These are phyloP conservation scores for Colletotrichum sp. DNA, from an alignment of 2,329 filamentous ascomycete species.

Conservation along the genomic window DNA sequence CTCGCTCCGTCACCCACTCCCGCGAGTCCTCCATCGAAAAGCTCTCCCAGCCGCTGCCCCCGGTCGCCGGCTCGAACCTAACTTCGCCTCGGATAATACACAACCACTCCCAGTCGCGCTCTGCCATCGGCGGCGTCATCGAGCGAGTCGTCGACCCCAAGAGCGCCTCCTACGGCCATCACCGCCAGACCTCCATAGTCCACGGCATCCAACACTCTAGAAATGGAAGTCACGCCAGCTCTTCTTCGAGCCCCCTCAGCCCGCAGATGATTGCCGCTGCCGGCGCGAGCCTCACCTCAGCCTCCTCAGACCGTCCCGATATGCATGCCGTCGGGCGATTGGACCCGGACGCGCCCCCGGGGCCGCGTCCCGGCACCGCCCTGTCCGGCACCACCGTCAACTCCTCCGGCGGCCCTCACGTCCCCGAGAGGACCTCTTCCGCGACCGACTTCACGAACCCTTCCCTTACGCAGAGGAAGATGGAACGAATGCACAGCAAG, in stretches of 20 bases:
- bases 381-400: slow-evolving; percentile 49
- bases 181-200: slow-evolving; percentile 95
- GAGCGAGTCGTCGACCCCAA: slow-evolving; percentile 64
- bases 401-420: slow-evolving; percentile 27
- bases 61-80: slow-evolving; percentile 27
- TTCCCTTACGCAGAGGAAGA: slow-evolving; percentile 54
- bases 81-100: slow-evolving; percentile 39
- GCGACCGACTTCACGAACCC: slow-evolving; percentile 49
- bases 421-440: slow-evolving; percentile 52
- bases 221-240: slow-evolving; percentile 85
- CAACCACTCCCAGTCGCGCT: slow-evolving; percentile 46
- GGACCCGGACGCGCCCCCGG: slow-evolving; percentile 46
- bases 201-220: slow-evolving; percentile 93
- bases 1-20: slow-evolving; percentile 54
- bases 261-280: slow-evolving; percentile 82
- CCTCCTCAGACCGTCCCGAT: slow-evolving; percentile 55
- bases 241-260: slow-evolving; percentile 83
- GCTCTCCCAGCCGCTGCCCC: slow-evolving; percentile 36
- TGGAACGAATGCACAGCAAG: slow-evolving; percentile 70
- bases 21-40: slow-evolving; percentile 66
- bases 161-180: slow-evolving; percentile 74
- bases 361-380: slow-evolving; percentile 50
- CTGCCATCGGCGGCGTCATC: slow-evolving; percentile 45
- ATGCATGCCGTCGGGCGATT: slow-evolving; percentile 52
- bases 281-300: slow-evolving; percentile 51